Conservation (phyloP, 345 rosid species). For the Citrus australasica region DNA sequence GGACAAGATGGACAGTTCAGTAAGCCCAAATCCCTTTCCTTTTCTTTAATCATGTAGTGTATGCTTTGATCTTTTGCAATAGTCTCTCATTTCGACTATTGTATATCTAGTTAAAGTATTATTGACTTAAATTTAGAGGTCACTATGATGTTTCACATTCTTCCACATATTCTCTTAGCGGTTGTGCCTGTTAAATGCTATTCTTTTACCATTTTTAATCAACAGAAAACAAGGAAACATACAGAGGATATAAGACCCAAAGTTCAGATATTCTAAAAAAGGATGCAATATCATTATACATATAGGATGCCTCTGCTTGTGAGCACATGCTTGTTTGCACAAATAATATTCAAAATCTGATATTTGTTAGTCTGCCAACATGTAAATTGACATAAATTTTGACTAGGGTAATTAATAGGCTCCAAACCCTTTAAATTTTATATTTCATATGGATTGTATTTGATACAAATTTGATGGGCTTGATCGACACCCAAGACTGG, state of each 20-base stretch:
- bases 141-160: not conserved
- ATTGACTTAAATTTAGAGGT: not conserved
- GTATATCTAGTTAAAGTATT: not conserved
- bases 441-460: not conserved
- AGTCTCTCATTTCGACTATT: not conserved
- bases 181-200: not conserved
- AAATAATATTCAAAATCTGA: not conserved
- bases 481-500: no score
- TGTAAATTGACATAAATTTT: not conserved
- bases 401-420: not conserved
- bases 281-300: not conserved
- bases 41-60: not conserved
- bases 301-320: not conserved
- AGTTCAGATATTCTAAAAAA: not conserved
- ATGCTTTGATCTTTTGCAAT: not conserved
- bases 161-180: not conserved
- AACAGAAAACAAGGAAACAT: not conserved
- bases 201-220: not conserved
- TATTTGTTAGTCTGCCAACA: not conserved
- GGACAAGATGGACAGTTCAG: constrained; percentile 47
- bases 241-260: not conserved
- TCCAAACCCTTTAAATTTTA: not conserved
- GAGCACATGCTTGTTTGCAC: no score
- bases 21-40: constrained; percentile 22
- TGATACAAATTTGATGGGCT: not conserved